Conservation (phyloP, 83 land plant genomes). For the Thuja plicata region DNA sequence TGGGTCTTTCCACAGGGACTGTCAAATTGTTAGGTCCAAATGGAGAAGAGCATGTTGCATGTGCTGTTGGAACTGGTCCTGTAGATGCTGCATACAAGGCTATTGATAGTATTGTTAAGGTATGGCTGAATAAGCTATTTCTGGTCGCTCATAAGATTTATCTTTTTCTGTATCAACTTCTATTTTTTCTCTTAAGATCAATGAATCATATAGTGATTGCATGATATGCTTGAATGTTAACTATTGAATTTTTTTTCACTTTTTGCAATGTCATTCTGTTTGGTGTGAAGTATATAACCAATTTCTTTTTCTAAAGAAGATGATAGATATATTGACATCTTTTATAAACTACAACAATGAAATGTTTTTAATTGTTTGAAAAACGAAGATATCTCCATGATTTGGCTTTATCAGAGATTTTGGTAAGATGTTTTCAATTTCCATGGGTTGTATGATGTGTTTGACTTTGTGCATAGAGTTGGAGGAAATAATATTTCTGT, state of each 20-base stretch:
- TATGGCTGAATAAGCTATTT: conserved; percentile 10
- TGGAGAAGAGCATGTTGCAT: conserved; percentile 69
- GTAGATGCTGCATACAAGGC: conserved; percentile 99
- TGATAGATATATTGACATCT: not conserved
- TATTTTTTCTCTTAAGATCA: not conserved
- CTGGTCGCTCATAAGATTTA: not conserved
- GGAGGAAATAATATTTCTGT: not conserved
- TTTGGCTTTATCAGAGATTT: not conserved
- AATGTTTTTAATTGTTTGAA: not conserved
- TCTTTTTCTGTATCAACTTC: not conserved
- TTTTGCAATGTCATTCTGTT: conserved; percentile 1
- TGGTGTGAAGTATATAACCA: not conserved
- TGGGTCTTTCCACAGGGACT: conserved; percentile 92
- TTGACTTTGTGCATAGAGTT: not conserved
- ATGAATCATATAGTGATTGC: not conserved
- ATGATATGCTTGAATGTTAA: not conserved
- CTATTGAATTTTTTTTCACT: not conserved
- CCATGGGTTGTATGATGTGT: not conserved
- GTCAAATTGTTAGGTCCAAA: conserved; percentile 77
- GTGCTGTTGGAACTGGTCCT: conserved; percentile 92
- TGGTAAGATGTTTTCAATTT: not conserved
- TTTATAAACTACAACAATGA: not conserved
- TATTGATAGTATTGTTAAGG: conserved; percentile 85
- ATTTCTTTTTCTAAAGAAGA: not conserved
- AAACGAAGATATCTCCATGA: not conserved